Conservation (phyloP, 2,329 filamentous ascomycete species). For the Penicillium polonicum region DNA sequence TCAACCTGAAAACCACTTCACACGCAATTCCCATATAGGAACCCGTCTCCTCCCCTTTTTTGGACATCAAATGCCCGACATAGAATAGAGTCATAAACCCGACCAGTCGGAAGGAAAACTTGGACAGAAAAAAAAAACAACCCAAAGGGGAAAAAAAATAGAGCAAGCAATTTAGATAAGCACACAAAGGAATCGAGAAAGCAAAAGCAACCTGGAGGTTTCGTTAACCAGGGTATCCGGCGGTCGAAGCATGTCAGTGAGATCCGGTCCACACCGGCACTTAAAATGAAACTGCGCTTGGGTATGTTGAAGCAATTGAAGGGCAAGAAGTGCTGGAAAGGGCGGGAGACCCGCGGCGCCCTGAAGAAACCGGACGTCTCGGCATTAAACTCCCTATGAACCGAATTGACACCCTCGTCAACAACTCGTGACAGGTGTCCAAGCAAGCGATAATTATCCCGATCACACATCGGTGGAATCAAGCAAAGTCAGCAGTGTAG, state of each 20-base stretch:
- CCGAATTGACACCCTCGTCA: constrained; percentile 6
- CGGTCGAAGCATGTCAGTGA: constrained; percentile 18
- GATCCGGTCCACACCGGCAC: constrained; percentile 20
- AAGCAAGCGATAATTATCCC: constrained; percentile 14
- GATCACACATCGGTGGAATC: constrained; percentile 27
- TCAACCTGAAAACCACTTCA: constrained; percentile 8
- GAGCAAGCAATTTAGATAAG: constrained; percentile 26
- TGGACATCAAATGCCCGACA: constrained; percentile 15
- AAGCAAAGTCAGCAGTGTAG: constrained; percentile 89
- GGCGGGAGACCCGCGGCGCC: constrained; percentile 18
- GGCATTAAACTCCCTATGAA: constrained; percentile 10
- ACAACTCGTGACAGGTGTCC: constrained; percentile 11
- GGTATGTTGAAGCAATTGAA: constrained; percentile 27
- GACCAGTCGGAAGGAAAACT: constrained; percentile 14
- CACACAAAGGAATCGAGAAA: constrained; percentile 14
- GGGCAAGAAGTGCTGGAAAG: constrained; percentile 19
- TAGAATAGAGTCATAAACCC: constrained; percentile 15
- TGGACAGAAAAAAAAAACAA: constrained; percentile 4
- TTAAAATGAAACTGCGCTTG: constrained; percentile 23
- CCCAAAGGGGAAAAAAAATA: constrained; percentile 9
- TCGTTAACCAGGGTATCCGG: constrained; percentile 25
- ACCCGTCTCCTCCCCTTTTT: constrained; percentile 4
- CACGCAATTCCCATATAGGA: constrained; percentile 10
- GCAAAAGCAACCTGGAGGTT: constrained; percentile 16
- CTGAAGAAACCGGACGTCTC: constrained; percentile 9